These are phyloP conservation scores for Agrocybe pediades DNA, from an alignment of 768 basidiomycete species.

Conservation along the genomic window DNA sequence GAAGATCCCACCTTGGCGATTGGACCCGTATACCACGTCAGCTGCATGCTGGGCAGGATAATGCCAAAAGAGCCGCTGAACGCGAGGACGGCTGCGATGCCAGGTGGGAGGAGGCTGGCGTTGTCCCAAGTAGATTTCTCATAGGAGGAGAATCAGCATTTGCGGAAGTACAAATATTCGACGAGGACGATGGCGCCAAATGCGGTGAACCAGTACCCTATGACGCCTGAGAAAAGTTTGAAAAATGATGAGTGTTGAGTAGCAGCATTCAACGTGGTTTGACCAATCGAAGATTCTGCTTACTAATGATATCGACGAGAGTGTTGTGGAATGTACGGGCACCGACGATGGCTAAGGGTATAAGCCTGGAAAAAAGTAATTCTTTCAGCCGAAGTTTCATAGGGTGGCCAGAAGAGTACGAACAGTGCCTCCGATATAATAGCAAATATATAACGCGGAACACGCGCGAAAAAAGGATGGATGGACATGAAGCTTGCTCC, in stretches of 20 bases:
- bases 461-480: constrained; percentile 49
- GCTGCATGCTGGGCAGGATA: constrained; percentile 67
- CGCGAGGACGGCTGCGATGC: constrained; percentile 60
- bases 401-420: constrained; percentile 22
- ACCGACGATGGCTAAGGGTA: constrained; percentile 73
- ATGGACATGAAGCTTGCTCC: constrained; percentile 67
- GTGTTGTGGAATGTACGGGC: constrained; percentile 64
- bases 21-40: constrained; percentile 72
- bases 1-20: constrained; percentile 65
- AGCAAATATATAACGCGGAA: constrained; percentile 73
- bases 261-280: no score
- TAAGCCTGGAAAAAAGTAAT: constrained; percentile 44
- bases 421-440: constrained; percentile 68
- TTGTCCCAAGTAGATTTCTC: constrained; percentile 64
- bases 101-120: constrained; percentile 55
- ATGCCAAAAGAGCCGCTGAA: constrained; percentile 53
- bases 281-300: constrained; percentile 20
- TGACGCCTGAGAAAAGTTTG: constrained; percentile 36
- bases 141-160: constrained; percentile 36
- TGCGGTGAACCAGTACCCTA: constrained; percentile 60
- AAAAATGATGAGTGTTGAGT: no score
- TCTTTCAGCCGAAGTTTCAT: neutral
- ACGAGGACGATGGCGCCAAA: constrained; percentile 61
- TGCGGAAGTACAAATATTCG: constrained; percentile 71
- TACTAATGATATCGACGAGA: constrained; percentile 65